Base-by-base conservation (phyloP, 495 filamentous ascomycete species). In the Neurospora sp. region DNA sequence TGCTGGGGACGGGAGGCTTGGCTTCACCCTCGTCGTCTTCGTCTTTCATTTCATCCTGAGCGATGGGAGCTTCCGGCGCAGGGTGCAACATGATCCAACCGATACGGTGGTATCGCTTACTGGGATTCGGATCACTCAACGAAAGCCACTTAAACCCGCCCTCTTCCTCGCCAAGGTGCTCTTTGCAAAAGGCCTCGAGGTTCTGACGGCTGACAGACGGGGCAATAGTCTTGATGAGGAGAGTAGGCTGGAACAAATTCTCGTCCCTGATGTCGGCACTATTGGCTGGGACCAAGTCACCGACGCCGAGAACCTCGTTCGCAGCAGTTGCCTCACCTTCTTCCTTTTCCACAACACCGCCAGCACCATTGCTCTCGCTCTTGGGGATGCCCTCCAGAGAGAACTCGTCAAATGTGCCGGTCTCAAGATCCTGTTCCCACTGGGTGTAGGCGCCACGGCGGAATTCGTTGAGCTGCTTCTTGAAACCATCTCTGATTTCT, bases 151-250 rank as follows among this genome's bases (percentile, higher is more conserved):
- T 95, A 84, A 92, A 94, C 0, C 94, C 94, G 71, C 94, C 93
- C 74, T 94, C 90, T 31, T 88, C 88, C 75, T 96, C 93, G 35
- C 94, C 92, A 0, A 97, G 87, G 81, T 97, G 92, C 81, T 97
- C 94, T 77, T 92, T 94, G 83, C 93, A 97, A 74, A 97, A 96
- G 4, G 83, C 91, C 79, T 98, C 94, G 70, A 99, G 88, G 77
- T 97, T 97, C 20, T 89, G 89, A n/a, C 96, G 91, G 77, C 92
- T 97, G 68, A 99, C 96, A 74, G 95, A 95, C 4, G 96, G 96
- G 14, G 96, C 96, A 79, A 99, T 92, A 0, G 96, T 99, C 84
- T 99, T 99, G 84, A 99, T 97, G 53, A 99, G 88, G 37, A 99
- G 85, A 1, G 96, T 94, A 16, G 96, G 96, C 81, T 96, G 92